Conservation (phyloP, 768 basidiomycete genomes). For the Hypholoma fasciculare region DNA sequence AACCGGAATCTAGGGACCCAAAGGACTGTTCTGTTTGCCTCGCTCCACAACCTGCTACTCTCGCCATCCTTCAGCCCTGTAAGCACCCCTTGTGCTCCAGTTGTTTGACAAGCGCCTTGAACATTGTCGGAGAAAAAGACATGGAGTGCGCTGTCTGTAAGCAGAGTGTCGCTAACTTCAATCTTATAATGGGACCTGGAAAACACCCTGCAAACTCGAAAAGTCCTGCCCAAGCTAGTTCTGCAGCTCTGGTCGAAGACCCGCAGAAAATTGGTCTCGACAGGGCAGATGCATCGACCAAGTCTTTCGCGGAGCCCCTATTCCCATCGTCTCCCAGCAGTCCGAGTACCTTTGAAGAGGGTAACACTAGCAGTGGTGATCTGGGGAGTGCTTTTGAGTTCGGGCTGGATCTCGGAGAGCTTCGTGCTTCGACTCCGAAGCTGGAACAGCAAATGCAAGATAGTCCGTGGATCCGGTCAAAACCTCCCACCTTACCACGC, state of each 20-base stretch:
- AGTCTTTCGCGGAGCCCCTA: conserved; percentile 32
- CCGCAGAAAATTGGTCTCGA: background rate
- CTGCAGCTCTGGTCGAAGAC: background rate
- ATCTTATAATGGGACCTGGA: conserved; percentile 36
- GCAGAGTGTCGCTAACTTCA: conserved; percentile 67
- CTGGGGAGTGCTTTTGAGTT: conserved; percentile 44
- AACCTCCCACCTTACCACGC: conserved; percentile 9
- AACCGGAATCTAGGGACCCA: conserved; percentile 14
- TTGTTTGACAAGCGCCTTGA: conserved; percentile 83
- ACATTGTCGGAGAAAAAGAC: conserved; percentile 88
- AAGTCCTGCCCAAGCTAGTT: background rate
- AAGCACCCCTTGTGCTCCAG: conserved; percentile 74
- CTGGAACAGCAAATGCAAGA: conserved; percentile 28
- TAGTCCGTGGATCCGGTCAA: conserved; percentile 10
- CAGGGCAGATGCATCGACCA: conserved; percentile 9
- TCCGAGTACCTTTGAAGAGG: conserved; percentile 12
- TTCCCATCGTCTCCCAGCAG: conserved; percentile 32
- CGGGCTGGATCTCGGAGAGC: conserved; percentile 33
- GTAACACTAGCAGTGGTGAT: conserved; percentile 19
- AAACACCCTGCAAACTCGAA: background rate
- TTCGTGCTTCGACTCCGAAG: conserved; percentile 47
- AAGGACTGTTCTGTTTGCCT: conserved; percentile 68
- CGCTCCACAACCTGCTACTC: conserved; percentile 34
- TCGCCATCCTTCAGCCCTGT: conserved; percentile 77
- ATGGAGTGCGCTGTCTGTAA: conserved; percentile 86